Percentiles rank a stretch among this genome's conserved stretches.
phyloP scores from a whole-genome alignment of 2,329 filamentous ascomycete species.

The Exserohilum rostratum region DNA sequence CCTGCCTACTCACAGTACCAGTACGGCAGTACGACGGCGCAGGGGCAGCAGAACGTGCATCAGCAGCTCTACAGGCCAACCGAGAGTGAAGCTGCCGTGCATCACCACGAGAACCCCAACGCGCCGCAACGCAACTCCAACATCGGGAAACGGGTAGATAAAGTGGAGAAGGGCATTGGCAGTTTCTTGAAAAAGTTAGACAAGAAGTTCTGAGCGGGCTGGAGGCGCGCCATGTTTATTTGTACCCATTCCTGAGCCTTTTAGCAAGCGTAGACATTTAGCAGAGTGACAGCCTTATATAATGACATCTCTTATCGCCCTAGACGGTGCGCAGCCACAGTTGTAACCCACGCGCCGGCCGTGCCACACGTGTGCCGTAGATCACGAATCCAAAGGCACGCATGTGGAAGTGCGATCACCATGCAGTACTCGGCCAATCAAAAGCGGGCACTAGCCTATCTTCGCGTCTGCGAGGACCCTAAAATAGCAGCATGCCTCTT shows the following conservation, averaged over 20 bases:
- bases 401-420: slow-evolving; percentile 22
- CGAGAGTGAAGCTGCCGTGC: slow-evolving; percentile 59
- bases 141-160: slow-evolving; percentile 69
- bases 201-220: slow-evolving; percentile 65
- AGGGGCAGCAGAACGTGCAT: slow-evolving; percentile 63
- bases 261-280: slow-evolving; percentile 21
- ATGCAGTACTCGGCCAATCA: slow-evolving; percentile 22
- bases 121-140: slow-evolving; percentile 52
- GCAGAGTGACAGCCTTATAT: slow-evolving; percentile 1
- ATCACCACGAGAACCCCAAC: slow-evolving; percentile 30
- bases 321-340: neutral
- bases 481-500: slow-evolving; percentile 36
- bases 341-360: neutral
- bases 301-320: neutral
- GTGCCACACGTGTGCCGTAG: slow-evolving; percentile 13
- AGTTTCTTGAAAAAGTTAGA: slow-evolving; percentile 79
- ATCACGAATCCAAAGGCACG: slow-evolving; percentile 7
- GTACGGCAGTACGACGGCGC: slow-evolving; percentile 46
- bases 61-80: slow-evolving; percentile 73
- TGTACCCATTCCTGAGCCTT: slow-evolving; percentile 11
- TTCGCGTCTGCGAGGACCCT: slow-evolving; percentile 15
- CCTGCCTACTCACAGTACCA: slow-evolving; percentile 64
- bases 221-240: neutral
- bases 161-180: slow-evolving; percentile 72
- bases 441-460: slow-evolving; percentile 19